A percentile compares a stretch with the other conserved stretches of the same genome.
phyloP scores from a whole-genome alignment of 345 rosid genomes.

The Melaleuca quinquenervia region DNA sequence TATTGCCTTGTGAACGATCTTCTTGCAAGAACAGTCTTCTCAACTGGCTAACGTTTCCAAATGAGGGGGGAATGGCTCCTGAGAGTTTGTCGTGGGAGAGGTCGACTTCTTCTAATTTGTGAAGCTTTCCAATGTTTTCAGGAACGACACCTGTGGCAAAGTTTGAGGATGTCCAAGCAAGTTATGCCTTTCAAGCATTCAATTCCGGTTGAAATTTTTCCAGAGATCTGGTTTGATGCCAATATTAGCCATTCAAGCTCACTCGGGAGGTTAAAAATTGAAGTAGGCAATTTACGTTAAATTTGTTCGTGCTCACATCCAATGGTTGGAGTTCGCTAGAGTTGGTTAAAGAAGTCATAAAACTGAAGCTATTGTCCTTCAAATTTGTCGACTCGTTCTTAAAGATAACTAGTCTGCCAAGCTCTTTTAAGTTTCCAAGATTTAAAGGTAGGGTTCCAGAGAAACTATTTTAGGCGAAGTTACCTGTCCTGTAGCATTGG shows the following conservation, averaged over 20 bases:
- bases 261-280: neutral
- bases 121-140: neutral
- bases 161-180: neutral
- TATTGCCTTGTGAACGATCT: slow-evolving; percentile 1
- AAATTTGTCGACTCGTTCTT: neutral
- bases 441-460: neutral
- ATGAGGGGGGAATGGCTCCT: slow-evolving; percentile 1
- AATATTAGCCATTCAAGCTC: neutral
- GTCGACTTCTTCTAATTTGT: neutral
- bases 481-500: neutral
- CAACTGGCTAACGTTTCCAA: neutral
- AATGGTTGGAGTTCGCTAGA: neutral
- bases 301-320: neutral
- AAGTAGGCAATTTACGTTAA: neutral
- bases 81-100: neutral
- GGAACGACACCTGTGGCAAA: neutral
- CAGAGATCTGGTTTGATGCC: neutral
- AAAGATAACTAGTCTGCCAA: neutral
- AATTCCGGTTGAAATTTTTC: neutral
- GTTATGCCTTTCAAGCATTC: neutral
- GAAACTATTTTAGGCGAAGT: neutral
- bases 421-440: neutral
- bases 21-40: neutral
- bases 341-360: neutral
- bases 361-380: neutral